phyloP scores from a whole-genome alignment of 306 rosid genomes.

The Quercus bicolor region DNA sequence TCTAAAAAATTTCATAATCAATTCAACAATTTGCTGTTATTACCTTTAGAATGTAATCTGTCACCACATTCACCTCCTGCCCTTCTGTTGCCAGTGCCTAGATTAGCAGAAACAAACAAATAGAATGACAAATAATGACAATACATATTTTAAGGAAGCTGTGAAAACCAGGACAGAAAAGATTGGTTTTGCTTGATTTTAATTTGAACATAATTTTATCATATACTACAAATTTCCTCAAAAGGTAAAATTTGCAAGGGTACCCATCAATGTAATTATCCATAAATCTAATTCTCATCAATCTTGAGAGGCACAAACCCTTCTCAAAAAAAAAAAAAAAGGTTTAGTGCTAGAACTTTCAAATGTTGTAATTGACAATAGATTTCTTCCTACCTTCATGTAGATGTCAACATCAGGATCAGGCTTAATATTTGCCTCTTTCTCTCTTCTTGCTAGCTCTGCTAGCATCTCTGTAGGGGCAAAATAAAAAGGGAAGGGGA shows the following conservation, averaged over 20 bases:
- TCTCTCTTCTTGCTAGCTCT: slow-evolving; percentile 81
- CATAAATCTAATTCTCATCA: too few relatives aligned
- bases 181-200: neutral
- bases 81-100: slow-evolving; percentile 47
- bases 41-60: slow-evolving; percentile 80
- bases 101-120: slow-evolving; percentile 1
- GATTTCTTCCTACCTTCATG: slow-evolving; percentile 60
- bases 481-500: neutral
- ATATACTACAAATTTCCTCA: too few relatives aligned
- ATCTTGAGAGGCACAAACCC: too few relatives aligned
- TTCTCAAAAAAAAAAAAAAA: too few relatives aligned
- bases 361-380: neutral
- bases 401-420: slow-evolving; percentile 79
- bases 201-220: neutral
- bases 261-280: too few relatives aligned
- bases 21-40: neutral
- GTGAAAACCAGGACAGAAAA: neutral
- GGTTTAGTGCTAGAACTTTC: too few relatives aligned
- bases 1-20: neutral
- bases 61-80: slow-evolving; percentile 51
- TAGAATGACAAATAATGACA: neutral
- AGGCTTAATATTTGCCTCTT: slow-evolving; percentile 64
- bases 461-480: slow-evolving; percentile 43
- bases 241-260: too few relatives aligned
- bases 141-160: neutral